Base-by-base conservation (phyloP, 371 early-diverging fungal species). In the Mortierella sp. region DNA sequence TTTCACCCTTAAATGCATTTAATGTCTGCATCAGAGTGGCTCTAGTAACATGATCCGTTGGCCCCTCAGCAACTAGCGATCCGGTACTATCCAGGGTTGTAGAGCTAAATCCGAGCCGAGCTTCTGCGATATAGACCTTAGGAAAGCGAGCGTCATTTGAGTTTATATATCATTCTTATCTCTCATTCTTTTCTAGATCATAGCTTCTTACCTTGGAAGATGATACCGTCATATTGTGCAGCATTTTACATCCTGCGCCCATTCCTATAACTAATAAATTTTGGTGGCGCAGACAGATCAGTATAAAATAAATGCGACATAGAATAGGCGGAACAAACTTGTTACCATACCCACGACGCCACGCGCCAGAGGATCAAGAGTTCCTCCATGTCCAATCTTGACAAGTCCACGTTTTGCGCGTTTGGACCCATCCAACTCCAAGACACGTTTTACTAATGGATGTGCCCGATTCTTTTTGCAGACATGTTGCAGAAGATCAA, bases 321-420 rank as follows among this genome's bases (percentile, higher is more conserved):
- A 28, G 28, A 28, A 28, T 28, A 28, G 28, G 28, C 28, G 28
- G 28, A 28, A 2, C 28, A 28, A 28, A 28, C 28, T 28, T 28
- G 28, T 28, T 28, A 28, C 28, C 2, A 45, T 67, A 85, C 86
- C 86, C 15, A 90, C 74, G 21, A 89, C 83, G 13, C 91, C 91
- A 3, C 84, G 71, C 4, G 91, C 91, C 60, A 91, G 70, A 4
- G 91, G 91, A 69, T 91, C 91, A 62, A 91, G 69, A 0, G 91
- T 91, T 28, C 91, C 91, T 1, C 91, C 91, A 71, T 91, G 91
- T 0, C 91, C 91, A 69, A 85, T 65, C 72, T 80, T 82, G 65
- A 86, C 62, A 6, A 75, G 40, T 22, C 40, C 83, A 48, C 36
- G 70, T 55, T 57, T 79, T 55, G 66, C 85, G 58, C 65, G 76